phyloP scores from a whole-genome alignment of 2,329 filamentous ascomycete species.

The Knufia fluminis region DNA sequence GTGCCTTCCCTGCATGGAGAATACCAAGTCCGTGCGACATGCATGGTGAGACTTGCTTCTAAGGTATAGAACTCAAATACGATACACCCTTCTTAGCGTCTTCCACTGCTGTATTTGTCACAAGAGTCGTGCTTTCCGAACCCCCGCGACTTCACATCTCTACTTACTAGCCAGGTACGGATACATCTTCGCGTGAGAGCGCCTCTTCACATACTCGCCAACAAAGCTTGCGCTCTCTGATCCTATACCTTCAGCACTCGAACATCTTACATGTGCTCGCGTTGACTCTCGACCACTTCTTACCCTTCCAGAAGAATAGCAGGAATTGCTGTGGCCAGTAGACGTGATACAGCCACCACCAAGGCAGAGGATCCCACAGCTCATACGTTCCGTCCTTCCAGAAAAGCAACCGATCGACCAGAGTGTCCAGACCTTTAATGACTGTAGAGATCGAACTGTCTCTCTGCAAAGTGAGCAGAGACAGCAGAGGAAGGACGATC shows the following conservation, averaged over 20 bases:
- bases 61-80: too few relatives aligned
- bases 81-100: too few relatives aligned
- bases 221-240: too few relatives aligned
- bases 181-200: too few relatives aligned
- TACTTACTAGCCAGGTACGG: too few relatives aligned
- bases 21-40: too few relatives aligned
- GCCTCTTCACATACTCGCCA: too few relatives aligned
- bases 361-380: constrained; percentile 42
- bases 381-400: constrained; percentile 45
- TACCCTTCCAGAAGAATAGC: constrained; percentile 35
- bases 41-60: too few relatives aligned
- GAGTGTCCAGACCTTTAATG: constrained; percentile 21
- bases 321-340: constrained; percentile 46
- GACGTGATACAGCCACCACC: constrained; percentile 44
- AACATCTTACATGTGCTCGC: constrained; percentile 58
- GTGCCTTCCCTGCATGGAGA: too few relatives aligned
- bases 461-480: constrained; percentile 27
- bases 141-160: too few relatives aligned
- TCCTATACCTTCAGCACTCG: constrained; percentile 27
- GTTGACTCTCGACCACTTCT: constrained; percentile 56
- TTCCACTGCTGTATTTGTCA: too few relatives aligned
- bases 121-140: too few relatives aligned
- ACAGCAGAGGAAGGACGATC: constrained; percentile 41
- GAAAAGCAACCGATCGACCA: constrained; percentile 34
- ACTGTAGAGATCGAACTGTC: constrained; percentile 4